Base-by-base conservation (phyloP, 140 eudicot species). In the Senecio squalidus region DNA sequence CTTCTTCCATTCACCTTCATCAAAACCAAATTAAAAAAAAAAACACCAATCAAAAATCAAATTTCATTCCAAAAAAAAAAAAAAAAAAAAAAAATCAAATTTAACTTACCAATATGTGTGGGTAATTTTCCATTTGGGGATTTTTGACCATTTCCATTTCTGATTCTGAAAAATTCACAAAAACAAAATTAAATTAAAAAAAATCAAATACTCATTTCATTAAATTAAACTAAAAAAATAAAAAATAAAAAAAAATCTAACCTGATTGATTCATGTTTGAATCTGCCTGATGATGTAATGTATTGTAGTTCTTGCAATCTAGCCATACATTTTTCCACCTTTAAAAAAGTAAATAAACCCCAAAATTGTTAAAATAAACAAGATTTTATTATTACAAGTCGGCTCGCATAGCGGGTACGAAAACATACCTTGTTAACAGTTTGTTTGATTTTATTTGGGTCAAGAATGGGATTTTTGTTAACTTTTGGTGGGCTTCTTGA, bases 281-380 rank as follows among this genome's bases (percentile, higher is more conserved):
- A 89, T 38, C 89, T 72, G 57, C 95, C 95, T 24, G 22, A 6
- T 31, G 38, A 4, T 45, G 91, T 67, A 17, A 92, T 84, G 63
- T 82, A 75, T 34, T 92, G 96, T 25, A 92, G 93, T 64, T 92
- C 98, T 76, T 92, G 93, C 75, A 92, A 68, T 64, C 98, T 38
- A 17, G 86, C 95, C 91, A 92, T 78, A 69, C 96, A 92, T 61
- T 80, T 83, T 62, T 93, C 99, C 88, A 93, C 99, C 99, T 93
- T 44, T 82, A 78, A 18, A 34, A 58, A 58, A 25, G 49, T 55
- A 36, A 13, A 67, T 38, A 3, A 51, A 14, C 16, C 15, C 11
- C 9, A 27, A 20, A 31, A 66, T 4, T 39, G 21, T 26, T 8
- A 18, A 33, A 17, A 6, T 15, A 4, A 36, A 61, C 13, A 44